phyloP scores from a whole-genome alignment of 805 yeast genomes.

The Hanseniaspora jakobsenii region DNA sequence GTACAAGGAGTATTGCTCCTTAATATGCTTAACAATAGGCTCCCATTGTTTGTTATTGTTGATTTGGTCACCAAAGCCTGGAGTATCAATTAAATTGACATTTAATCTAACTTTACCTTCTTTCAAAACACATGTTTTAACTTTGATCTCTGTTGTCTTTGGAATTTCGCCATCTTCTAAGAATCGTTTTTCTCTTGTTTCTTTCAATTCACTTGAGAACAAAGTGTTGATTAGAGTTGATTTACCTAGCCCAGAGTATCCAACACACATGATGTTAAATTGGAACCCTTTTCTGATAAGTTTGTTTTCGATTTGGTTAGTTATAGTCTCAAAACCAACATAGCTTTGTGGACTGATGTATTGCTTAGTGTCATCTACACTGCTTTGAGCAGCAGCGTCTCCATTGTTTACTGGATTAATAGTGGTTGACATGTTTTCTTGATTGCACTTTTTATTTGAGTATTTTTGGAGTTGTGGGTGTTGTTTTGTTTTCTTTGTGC shows the following conservation, averaged over 20 bases:
- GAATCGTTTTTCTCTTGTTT: constrained; percentile 53
- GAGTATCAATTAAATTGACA: constrained; percentile 86
- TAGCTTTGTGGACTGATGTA: constrained; percentile 50
- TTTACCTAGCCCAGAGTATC: constrained; percentile 87
- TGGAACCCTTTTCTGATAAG: constrained; percentile 86
- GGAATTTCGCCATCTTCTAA: constrained; percentile 54
- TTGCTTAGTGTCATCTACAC: too few relatives aligned
- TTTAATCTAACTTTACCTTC: constrained; percentile 83
- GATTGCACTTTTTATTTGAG: too few relatives aligned
- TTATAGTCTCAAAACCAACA: constrained; percentile 95
- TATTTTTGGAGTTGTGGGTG: too few relatives aligned
- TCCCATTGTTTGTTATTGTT: constrained; percentile 95
- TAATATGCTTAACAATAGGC: constrained; percentile 83
- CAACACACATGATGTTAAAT: constrained; percentile 88
- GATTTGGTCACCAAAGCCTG: constrained; percentile 95
- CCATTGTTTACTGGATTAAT: constrained; percentile 2
- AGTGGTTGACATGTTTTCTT: constrained; percentile 10
- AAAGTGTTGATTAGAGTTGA: constrained; percentile 83
- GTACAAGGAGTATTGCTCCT: constrained; percentile 86
- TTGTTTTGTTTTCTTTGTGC: too few relatives aligned
- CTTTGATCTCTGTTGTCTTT: constrained; percentile 75
- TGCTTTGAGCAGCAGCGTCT: constrained; percentile 13
- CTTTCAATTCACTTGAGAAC: constrained; percentile 67
- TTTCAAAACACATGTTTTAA: constrained; percentile 52
- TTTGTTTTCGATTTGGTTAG: constrained; percentile 87